These are phyloP conservation scores for Saturnispora dispora DNA, from an alignment of 805 yeast genomes.

Conservation along the genomic window DNA sequence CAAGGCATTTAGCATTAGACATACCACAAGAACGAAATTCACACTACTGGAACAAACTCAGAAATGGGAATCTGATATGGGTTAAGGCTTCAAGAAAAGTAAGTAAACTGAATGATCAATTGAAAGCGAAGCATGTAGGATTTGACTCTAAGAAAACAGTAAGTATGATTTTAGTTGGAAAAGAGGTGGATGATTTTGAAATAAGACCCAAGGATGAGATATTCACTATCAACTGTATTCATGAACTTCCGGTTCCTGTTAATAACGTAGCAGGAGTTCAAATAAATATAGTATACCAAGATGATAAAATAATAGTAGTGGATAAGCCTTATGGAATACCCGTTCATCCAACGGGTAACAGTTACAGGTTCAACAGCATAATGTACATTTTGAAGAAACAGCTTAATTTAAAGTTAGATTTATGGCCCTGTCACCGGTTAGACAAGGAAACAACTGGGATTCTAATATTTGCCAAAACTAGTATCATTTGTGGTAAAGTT, in stretches of 20 bases:
- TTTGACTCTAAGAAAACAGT: not conserved
- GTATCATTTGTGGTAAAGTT: constrained; percentile 1
- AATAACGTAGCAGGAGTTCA: constrained; percentile 2
- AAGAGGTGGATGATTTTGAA: not conserved
- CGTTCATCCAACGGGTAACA: constrained; percentile 40
- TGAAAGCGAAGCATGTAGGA: not conserved
- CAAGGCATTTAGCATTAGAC: not conserved
- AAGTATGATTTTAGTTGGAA: not conserved
- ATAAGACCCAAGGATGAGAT: not conserved
- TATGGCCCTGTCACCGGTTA: constrained; percentile 36
- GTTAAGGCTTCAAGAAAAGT: not conserved
- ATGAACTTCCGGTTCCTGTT: constrained; percentile 35
- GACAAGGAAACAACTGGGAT: constrained; percentile 45
- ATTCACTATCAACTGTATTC: constrained; percentile 28
- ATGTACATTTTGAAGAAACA: constrained; percentile 34
- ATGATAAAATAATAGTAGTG: constrained; percentile 33
- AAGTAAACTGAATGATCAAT: not conserved
- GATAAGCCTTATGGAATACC: constrained; percentile 47
- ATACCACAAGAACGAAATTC: not conserved
- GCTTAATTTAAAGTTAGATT: constrained; percentile 2
- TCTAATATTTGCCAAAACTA: constrained; percentile 33
- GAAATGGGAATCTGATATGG: not conserved
- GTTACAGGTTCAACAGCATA: constrained; percentile 34
- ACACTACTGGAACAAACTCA: constrained; percentile 1
- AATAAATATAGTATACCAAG: constrained; percentile 28